Conservation (phyloP, 768 basidiomycete genomes). For the Boletus pseudo-olivaceus region DNA sequence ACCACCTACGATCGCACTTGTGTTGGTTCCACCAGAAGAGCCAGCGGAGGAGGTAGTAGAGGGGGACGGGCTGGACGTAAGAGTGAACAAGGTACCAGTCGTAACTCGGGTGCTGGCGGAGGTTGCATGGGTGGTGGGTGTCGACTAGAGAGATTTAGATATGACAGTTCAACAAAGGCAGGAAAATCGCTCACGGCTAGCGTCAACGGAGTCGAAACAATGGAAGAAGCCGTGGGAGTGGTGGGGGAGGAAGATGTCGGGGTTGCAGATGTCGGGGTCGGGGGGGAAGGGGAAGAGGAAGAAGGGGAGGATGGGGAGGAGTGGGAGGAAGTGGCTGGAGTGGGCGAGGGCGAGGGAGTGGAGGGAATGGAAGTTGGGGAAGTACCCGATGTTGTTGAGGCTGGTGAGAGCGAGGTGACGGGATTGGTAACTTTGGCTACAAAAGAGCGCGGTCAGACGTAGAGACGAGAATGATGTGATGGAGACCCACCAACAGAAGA, state of each 20-base stretch:
- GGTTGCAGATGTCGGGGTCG: neutral
- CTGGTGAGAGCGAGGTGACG: neutral
- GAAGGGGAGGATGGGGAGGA: conserved; percentile 8
- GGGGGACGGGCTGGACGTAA: conserved; percentile 5
- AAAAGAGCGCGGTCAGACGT: neutral
- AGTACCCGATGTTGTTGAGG: conserved; percentile 16
- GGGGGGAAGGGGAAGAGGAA: conserved; percentile 4
- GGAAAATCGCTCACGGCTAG: conserved; percentile 20
- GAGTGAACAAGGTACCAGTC: neutral
- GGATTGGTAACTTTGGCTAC: neutral
- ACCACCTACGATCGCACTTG: conserved; percentile 35
- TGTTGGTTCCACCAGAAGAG: conserved; percentile 34
- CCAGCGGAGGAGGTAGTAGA: conserved; percentile 29
- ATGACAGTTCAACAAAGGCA: neutral
- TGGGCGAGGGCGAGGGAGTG: conserved; percentile 1
- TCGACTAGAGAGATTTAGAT: neutral
- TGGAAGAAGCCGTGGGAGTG: neutral
- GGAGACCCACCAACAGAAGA: neutral
- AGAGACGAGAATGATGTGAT: neutral
- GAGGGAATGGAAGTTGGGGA: conserved; percentile 9
- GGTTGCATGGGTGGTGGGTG: neutral
- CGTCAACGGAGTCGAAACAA: neutral
- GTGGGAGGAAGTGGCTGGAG: conserved; percentile 4
- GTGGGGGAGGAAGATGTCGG: conserved; percentile 6
- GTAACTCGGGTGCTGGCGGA: neutral